Base-by-base conservation (phyloP, 495 filamentous ascomycete species). In the Aspergillus kassunensis region DNA sequence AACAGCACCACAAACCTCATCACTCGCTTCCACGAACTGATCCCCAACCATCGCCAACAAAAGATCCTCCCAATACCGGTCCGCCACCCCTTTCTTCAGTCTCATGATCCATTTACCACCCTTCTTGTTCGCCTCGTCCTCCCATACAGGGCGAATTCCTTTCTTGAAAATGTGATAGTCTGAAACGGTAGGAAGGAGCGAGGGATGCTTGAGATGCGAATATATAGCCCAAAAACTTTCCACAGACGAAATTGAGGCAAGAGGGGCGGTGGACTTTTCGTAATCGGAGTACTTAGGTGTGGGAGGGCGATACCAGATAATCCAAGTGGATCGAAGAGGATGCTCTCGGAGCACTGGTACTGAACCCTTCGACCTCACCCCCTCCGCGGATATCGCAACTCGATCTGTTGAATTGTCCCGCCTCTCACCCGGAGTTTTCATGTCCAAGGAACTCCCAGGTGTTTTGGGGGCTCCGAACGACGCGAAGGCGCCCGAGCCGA, bases 131-230 rank as follows among this genome's bases (percentile, higher is more conserved):
- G 92, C 90, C 44, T 96, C 89, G 61, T 98, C 93, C 71, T 98
- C 93, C 93, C 93, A 98, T 63, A 97, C 93, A 31, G 93, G 93
- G 52, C 93, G 84, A 24, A 97, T 91, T 41, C 91, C 95, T 62
- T 95, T 90, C 76, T 93, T 95, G 74, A 98, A 98, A 46, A 98
- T 85, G 66, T 97, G 95, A 65, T 97, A 98, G 64, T 98, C 93
- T 12, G 91, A 96, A 24, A 97, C 93, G 18, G 90, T 85, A 9
- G 93, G 93, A 42, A 98, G 76, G 12, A 80, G 72, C 35, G 89
- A 96, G 2, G 93, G 95, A 15, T 89, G 83, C 67, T 95, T 95
- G 44, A 98, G 78, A 66, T 97, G 92, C 20, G 81, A 76, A 67
- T 96, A 97, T 12, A 95, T 80, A n/a, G 80, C 74, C 84, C 91